phyloP scores from a whole-genome alignment of 2,329 filamentous ascomycete species.

The Calonectria pseudoturangicola region DNA sequence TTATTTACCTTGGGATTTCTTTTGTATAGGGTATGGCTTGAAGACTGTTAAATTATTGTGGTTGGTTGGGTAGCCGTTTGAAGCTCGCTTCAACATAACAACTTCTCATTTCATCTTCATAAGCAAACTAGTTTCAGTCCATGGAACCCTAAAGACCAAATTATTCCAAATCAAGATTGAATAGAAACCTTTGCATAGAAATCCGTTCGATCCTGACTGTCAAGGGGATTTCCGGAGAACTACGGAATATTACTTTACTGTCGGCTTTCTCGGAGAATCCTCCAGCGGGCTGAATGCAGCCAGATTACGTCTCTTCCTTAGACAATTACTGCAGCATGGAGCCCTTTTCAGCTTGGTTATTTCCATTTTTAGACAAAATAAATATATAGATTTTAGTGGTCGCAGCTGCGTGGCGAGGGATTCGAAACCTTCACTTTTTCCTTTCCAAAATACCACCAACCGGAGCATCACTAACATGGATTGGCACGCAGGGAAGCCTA shows the following conservation, averaged over 20 bases:
- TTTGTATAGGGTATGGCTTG: too few relatives aligned
- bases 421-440: background rate
- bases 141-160: too few relatives aligned
- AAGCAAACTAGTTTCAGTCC: too few relatives aligned
- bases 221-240: constrained; percentile 5
- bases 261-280: constrained; percentile 15
- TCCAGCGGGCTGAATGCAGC: background rate
- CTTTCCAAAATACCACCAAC: background rate
- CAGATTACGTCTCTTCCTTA: background rate
- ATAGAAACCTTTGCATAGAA: too few relatives aligned
- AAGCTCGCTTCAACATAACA: too few relatives aligned
- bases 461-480: background rate
- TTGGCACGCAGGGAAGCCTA: background rate
- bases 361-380: background rate
- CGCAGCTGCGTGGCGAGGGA: background rate
- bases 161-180: too few relatives aligned
- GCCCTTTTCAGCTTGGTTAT: background rate
- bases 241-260: constrained; percentile 9
- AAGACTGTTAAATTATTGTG: too few relatives aligned
- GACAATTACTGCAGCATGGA: background rate
- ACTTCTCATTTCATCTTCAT: too few relatives aligned
- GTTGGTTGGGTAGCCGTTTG: too few relatives aligned
- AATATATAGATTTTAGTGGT: background rate
- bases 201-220: background rate
- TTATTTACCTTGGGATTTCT: too few relatives aligned